A percentile compares a stretch with the other conserved stretches of the same genome.
phyloP scores from a whole-genome alignment of 202 grass and related monocot species.

The Bolboschoenoplectus hybrid region DNA sequence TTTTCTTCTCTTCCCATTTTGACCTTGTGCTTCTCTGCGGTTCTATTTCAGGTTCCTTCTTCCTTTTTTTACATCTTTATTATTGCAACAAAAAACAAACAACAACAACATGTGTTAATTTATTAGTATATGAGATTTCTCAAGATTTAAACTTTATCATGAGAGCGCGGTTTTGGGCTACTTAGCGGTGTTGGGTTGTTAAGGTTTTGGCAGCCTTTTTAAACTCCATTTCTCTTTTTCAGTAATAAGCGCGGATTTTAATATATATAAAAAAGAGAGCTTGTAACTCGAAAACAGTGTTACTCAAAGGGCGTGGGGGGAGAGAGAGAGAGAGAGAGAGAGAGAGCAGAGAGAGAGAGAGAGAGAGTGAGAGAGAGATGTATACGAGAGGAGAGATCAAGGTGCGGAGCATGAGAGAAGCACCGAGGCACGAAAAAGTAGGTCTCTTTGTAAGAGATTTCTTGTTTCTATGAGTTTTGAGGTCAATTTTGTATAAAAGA shows the following conservation, averaged over 20 bases:
- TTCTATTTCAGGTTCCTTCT: background rate
- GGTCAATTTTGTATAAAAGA: slow-evolving; percentile 34
- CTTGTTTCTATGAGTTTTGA: slow-evolving; percentile 16
- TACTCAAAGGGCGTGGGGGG: slow-evolving; percentile 26
- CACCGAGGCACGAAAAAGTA: slow-evolving; percentile 66
- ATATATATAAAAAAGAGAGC: slow-evolving; percentile 39
- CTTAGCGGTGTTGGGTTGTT: slow-evolving; percentile 40
- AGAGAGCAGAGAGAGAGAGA: background rate
- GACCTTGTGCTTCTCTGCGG: background rate
- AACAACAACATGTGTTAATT: background rate
- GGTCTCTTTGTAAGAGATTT: slow-evolving; percentile 42
- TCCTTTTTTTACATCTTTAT: background rate
- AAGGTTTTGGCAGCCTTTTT: slow-evolving; percentile 39
- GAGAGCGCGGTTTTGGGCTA: slow-evolving; percentile 32
- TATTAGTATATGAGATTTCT: background rate
- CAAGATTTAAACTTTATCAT: slow-evolving; percentile 30
- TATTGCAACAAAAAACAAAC: slow-evolving; percentile 9
- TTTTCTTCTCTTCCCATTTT: slow-evolving; percentile 2
- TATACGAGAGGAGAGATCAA: slow-evolving; percentile 56
- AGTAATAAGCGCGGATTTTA: slow-evolving; percentile 34
- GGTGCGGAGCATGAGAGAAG: slow-evolving; percentile 44
- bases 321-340: slow-evolving; percentile 26
- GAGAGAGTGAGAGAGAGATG: slow-evolving; percentile 47
- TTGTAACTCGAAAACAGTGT: slow-evolving; percentile 31
- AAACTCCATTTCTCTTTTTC: slow-evolving; percentile 34